Conservation (phyloP, 768 basidiomycete species). For the Tephrocybe sp. region DNA sequence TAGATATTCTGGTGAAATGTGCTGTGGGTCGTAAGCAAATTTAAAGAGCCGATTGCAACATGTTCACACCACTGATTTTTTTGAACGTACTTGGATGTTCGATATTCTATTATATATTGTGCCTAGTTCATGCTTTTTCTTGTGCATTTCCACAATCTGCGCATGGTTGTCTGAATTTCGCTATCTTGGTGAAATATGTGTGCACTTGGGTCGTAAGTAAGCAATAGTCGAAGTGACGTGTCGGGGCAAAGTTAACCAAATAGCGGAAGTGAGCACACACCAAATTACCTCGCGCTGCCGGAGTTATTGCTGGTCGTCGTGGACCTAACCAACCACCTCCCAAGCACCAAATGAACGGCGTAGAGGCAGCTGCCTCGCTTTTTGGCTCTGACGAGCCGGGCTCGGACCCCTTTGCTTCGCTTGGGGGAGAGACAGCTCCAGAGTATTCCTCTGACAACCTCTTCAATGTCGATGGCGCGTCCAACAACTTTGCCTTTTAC, state of each 20-base stretch:
- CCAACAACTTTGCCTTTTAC: slow-evolving; percentile 10
- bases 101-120: slow-evolving; percentile 18
- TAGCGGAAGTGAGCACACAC: slow-evolving; percentile 19
- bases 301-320: slow-evolving; percentile 9
- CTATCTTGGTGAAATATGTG: too few species aligned
- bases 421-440: slow-evolving; percentile 35
- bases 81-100: slow-evolving; percentile 14
- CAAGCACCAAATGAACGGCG: slow-evolving; percentile 48
- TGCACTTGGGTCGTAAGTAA: too few species aligned
- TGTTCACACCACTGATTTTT: too few species aligned
- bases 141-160: too few species aligned
- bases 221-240: slow-evolving; percentile 32
- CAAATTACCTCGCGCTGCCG: slow-evolving; percentile 3
- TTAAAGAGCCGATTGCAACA: too few species aligned
- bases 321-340: slow-evolving; percentile 3
- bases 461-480: slow-evolving; percentile 11
- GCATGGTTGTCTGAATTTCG: too few species aligned
- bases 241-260: slow-evolving; percentile 39
- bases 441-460: slow-evolving; percentile 26
- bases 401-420: slow-evolving; percentile 63
- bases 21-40: too few species aligned
- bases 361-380: slow-evolving; percentile 80
- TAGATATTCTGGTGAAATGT: too few species aligned
- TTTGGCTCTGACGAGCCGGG: slow-evolving; percentile 68
- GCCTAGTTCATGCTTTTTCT: slow-evolving; percentile 10